phyloP scores from a whole-genome alignment of 176 grass and related monocot species.

The Musa acuminata region DNA sequence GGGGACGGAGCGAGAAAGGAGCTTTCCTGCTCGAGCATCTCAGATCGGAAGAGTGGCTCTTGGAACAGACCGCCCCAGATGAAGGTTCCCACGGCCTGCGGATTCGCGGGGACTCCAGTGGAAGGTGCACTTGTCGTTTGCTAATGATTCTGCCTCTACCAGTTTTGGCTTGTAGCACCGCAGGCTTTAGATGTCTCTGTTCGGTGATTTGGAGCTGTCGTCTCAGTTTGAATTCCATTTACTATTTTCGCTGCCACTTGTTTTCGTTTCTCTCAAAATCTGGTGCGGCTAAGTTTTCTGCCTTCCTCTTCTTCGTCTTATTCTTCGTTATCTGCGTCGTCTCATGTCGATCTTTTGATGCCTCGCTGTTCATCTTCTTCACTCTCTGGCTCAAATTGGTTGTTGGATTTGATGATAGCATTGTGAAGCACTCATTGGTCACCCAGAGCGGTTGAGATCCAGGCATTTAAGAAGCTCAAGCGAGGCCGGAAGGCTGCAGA shows the following conservation, averaged over 20 bases:
- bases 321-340: not conserved
- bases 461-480: not conserved
- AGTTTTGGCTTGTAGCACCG: not conserved
- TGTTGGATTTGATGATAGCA: no score
- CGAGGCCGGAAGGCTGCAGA: not conserved
- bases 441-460: not conserved
- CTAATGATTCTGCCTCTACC: not conserved
- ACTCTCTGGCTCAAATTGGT: not conserved
- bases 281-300: not conserved
- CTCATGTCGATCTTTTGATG: not conserved
- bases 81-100: conserved; percentile 3
- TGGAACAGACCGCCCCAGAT: not conserved
- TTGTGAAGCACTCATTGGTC: not conserved
- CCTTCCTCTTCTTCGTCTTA: not conserved
- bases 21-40: not conserved
- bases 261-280: not conserved
- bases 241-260: not conserved
- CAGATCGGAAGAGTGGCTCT: not conserved
- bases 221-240: not conserved
- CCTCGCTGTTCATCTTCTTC: not conserved
- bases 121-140: conserved; percentile 4
- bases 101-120: not conserved
- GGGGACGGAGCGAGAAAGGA: not conserved
- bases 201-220: not conserved
- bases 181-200: not conserved